Percentiles rank a stretch among this genome's conserved stretches.
Evolutionary conservation across 441 rosid species (phyloP).

Genomic region (Adansonia rubrostipa): DNA sequence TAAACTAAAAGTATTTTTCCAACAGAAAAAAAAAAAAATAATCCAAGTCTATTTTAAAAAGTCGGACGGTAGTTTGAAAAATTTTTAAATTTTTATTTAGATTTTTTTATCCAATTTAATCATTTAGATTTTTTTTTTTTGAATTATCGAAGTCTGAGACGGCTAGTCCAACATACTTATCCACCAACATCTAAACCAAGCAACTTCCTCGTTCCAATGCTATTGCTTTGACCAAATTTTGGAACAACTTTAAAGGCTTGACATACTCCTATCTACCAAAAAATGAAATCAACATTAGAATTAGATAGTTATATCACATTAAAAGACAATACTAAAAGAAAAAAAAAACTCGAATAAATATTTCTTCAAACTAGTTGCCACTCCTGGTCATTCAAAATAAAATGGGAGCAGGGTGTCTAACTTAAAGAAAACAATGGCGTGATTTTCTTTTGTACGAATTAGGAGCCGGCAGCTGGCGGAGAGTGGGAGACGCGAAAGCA

Average conservation of each 20-base stretch:
- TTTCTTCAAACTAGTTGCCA: constrained; percentile 1
- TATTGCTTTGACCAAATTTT: constrained; percentile 54
- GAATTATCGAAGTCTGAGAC: constrained; percentile 58
- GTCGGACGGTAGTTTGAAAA: too few relatives aligned
- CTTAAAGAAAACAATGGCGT: too few relatives aligned
- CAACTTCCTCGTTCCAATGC: constrained; percentile 46
- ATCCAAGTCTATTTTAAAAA: too few relatives aligned
- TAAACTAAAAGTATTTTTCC: too few relatives aligned
- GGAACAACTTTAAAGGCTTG: constrained; percentile 60
- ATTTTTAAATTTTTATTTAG: too few relatives aligned
- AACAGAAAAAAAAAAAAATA: too few relatives aligned
- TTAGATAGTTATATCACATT: not conserved
- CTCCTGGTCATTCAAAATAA: too few relatives aligned
- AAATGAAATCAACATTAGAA: not conserved
- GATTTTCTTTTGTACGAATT: too few relatives aligned
- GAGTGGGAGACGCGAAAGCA: too few relatives aligned
- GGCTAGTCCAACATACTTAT: constrained; percentile 89
- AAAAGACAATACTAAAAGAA: not conserved
- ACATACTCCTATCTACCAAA: constrained; percentile 37
- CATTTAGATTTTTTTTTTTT: too few relatives aligned
- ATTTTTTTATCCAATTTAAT: too few relatives aligned
- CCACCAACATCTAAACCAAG: constrained; percentile 92
- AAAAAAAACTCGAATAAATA: not conserved
- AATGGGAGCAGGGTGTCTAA: not conserved
- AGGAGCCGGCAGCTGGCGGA: too few relatives aligned